Conservation (phyloP, 176 grass and related monocot genomes). For the Zoysia pacifica region DNA sequence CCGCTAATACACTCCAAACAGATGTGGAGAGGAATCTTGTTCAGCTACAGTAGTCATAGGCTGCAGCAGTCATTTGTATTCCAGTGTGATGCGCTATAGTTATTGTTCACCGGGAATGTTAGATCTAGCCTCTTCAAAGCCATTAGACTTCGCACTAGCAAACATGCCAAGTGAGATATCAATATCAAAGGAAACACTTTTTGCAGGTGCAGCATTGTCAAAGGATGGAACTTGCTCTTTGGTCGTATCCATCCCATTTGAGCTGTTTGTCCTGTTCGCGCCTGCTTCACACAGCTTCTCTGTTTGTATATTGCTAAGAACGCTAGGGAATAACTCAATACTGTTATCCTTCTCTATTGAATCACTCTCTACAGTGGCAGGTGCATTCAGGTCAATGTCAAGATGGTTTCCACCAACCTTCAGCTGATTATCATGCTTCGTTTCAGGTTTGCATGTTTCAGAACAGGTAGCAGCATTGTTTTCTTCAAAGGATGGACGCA, state of each 20-base stretch:
- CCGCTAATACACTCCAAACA: not conserved
- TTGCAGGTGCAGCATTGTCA: not conserved
- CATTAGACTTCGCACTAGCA: not conserved
- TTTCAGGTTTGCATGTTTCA: constrained; percentile 2
- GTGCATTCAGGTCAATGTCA: constrained; percentile 46
- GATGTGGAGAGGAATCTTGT: not conserved
- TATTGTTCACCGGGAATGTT: not conserved
- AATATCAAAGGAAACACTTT: constrained; percentile 39
- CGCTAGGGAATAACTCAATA: not conserved
- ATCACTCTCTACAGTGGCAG: constrained; percentile 14
- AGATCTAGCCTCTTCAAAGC: constrained; percentile 24
- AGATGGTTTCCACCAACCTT: constrained; percentile 30
- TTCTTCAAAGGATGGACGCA: constrained; percentile 57
- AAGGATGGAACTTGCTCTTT: constrained; percentile 17
- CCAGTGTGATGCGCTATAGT: constrained; percentile 1
- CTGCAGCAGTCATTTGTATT: not conserved
- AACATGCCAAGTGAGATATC: constrained; percentile 16
- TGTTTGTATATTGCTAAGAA: constrained; percentile 21
- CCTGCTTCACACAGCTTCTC: constrained; percentile 10
- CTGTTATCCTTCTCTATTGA: not conserved
- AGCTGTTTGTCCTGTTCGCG: not conserved
- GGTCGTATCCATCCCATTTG: not conserved
- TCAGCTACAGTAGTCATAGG: not conserved
- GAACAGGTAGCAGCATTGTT: constrained; percentile 17
- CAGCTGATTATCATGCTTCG: constrained; percentile 1